Evolutionary conservation across 2,329 filamentous ascomycete genomes (phyloP), one percentile per base, ranked within the genome.

Genomic region (Graphilbum sp.): DNA sequence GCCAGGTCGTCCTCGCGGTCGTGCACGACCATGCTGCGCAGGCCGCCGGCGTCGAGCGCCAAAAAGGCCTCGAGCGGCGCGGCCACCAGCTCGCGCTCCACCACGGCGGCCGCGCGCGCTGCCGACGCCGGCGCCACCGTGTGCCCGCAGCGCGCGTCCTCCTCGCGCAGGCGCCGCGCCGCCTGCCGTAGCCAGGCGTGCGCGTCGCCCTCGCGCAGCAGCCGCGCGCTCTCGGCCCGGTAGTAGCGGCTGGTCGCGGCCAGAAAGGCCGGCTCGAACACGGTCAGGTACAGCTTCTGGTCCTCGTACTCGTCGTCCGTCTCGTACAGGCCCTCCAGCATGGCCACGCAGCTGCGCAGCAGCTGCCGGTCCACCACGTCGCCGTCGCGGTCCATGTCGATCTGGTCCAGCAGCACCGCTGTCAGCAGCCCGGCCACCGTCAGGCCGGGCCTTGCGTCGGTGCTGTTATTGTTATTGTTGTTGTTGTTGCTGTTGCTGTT

Each of bases 11-110:
- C 73, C 25, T 80, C 50, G 45, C 79, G 75, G 55, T 95, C 81
- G 49, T 94, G 87, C 55, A 94, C 83, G 36, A 96, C 75, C 88
- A 98, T 96, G 52, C 76, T 76, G 45, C 72, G 75, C 32, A 95
- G 69, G 1, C 90, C 90, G 44, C 79, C 94, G 6, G 72, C 72
- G 49, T 95, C 85, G 58, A 95, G 75, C 35, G 77, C 74, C 43
- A 96, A 69, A 38, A 98, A 79, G 15, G 92, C 85, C 18, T 72
- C 64, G 41, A 96, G 72, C 47, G 90, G 82, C 33, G 73, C 69
- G 32, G 67, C 64, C 35, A 98, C 87, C 37, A 98, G 62, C 53
- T 88, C 75, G 27, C 79, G 62, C 45, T 96, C 86, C 2, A 98
- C 72, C 0, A 95, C 79, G 5, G 64, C 61, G 18, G 75, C 69